Conservation (phyloP, 2,329 filamentous ascomycete genomes). For the Ceratocystis harringtonii region DNA sequence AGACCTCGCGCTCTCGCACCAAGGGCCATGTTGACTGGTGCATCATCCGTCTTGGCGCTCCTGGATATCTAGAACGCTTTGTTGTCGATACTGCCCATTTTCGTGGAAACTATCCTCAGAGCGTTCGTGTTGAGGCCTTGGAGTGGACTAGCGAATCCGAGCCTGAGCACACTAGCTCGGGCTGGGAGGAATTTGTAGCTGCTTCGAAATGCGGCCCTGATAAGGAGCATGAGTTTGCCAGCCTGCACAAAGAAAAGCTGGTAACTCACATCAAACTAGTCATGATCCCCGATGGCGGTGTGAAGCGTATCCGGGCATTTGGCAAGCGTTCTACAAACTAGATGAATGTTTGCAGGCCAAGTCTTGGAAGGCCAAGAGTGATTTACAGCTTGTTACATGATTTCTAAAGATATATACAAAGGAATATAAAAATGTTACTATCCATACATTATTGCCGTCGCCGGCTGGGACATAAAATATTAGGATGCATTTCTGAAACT, state of each 20-base stretch:
- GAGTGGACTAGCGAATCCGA: constrained; percentile 39
- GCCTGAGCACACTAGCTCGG: constrained; percentile 39
- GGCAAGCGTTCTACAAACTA: constrained; percentile 23
- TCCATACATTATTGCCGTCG: not conserved
- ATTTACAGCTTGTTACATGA: not conserved
- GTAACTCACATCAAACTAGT: constrained; percentile 80
- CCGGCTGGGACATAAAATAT: not conserved
- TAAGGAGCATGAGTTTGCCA: constrained; percentile 52
- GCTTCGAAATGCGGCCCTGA: constrained; percentile 59
- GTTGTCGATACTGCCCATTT: constrained; percentile 73
- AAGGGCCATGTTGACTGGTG: constrained; percentile 66
- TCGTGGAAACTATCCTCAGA: constrained; percentile 69
- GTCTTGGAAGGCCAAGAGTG: not conserved
- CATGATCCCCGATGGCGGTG: constrained; percentile 84
- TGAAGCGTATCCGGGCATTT: constrained; percentile 65
- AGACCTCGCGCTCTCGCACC: constrained; percentile 59
- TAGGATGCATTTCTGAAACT: not conserved
- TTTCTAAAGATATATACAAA: constrained; percentile 3
- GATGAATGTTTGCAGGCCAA: not conserved
- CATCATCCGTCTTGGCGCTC: constrained; percentile 57
- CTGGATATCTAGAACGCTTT: constrained; percentile 48
- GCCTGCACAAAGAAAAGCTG: constrained; percentile 38
- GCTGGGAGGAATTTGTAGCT: constrained; percentile 51
- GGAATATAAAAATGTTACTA: not conserved
- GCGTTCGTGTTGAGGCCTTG: constrained; percentile 51